Percentiles rank a stretch among this genome's conserved stretches.
These are phyloP conservation scores for Platismatia glauca DNA, from an alignment of 495 filamentous ascomycete species.

Conservation along the genomic window DNA sequence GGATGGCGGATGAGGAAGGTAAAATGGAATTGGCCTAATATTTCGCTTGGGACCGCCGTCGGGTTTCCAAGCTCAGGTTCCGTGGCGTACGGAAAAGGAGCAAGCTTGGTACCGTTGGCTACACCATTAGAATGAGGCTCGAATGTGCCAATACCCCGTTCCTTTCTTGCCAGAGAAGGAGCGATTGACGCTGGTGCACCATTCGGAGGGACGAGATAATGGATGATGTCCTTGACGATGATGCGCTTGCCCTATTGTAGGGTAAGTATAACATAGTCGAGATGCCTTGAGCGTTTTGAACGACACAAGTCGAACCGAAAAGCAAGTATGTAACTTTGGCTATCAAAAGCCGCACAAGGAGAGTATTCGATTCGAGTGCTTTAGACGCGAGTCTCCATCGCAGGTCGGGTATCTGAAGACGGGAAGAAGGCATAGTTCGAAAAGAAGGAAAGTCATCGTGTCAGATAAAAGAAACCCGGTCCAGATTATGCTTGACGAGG, in stretches of 20 bases:
- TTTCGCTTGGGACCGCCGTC: constrained; percentile 63
- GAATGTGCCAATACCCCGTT: constrained; percentile 53
- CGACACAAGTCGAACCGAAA: background rate
- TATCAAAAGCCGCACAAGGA: background rate
- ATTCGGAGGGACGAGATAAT: constrained; percentile 76
- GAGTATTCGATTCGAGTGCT: background rate
- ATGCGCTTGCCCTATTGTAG: constrained; percentile 57
- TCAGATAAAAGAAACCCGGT: background rate
- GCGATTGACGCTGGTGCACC: constrained; percentile 58
- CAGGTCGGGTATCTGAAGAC: background rate
- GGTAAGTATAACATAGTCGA: constrained; percentile 31
- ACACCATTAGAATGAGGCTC: constrained; percentile 25
- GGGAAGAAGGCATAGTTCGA: background rate
- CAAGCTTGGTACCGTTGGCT: constrained; percentile 25
- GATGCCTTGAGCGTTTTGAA: constrained; percentile 1
- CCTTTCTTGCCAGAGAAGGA: constrained; percentile 57
- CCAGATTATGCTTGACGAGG: background rate
- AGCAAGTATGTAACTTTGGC: background rate
- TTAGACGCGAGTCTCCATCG: background rate
- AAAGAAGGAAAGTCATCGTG: background rate
- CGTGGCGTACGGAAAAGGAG: constrained; percentile 51
- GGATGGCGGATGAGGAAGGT: constrained; percentile 98
- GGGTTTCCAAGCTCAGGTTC: constrained; percentile 58
- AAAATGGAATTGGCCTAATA: constrained; percentile 74
- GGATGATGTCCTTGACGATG: constrained; percentile 95